Conservation (phyloP, 1,284 basidiomycete genomes). For the Ustilago xerochloae region DNA sequence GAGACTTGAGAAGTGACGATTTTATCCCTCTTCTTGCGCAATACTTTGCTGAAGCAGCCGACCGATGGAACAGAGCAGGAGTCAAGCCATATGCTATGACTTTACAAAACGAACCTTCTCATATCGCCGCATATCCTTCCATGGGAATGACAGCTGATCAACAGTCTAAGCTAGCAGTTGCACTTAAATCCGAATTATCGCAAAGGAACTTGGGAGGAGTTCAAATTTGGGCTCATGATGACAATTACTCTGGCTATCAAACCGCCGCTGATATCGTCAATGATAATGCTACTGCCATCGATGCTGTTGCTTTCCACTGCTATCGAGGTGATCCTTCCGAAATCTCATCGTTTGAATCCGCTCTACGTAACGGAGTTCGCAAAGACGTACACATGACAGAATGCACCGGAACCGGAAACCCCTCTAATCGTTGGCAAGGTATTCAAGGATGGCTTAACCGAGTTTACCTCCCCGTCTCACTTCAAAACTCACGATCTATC, state of each 20-base stretch:
- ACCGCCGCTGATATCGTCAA: conserved; percentile 47
- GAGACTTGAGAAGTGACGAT: conserved; percentile 30
- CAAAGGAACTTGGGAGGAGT: conserved; percentile 8
- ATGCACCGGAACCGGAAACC: conserved; percentile 42
- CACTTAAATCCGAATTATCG: conserved; percentile 32
- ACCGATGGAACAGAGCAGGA: conserved; percentile 26
- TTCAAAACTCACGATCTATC: conserved; percentile 24
- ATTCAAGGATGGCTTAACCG: conserved; percentile 48
- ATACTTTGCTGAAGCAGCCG: conserved; percentile 45
- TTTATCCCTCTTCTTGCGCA: conserved; percentile 36
- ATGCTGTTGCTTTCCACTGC: conserved; percentile 59
- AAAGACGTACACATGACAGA: conserved; percentile 54
- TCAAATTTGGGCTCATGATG: conserved; percentile 56
- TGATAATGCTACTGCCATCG: conserved; percentile 35
- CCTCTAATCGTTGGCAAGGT: conserved; percentile 22
- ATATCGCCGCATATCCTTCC: conserved; percentile 41
- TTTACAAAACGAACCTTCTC: conserved; percentile 57
- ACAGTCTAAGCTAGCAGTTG: conserved; percentile 25
- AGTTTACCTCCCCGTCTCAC: conserved; percentile 49
- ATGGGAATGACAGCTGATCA: conserved; percentile 37
- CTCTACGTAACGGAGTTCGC: conserved; percentile 13
- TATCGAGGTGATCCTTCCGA: conserved; percentile 50
- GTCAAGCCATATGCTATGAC: conserved; percentile 53
- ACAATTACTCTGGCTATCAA: conserved; percentile 47
- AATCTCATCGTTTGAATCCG: conserved; percentile 21